Base-by-base conservation (phyloP, 768 basidiomycete genomes). In the Termitomyces sp. region DNA sequence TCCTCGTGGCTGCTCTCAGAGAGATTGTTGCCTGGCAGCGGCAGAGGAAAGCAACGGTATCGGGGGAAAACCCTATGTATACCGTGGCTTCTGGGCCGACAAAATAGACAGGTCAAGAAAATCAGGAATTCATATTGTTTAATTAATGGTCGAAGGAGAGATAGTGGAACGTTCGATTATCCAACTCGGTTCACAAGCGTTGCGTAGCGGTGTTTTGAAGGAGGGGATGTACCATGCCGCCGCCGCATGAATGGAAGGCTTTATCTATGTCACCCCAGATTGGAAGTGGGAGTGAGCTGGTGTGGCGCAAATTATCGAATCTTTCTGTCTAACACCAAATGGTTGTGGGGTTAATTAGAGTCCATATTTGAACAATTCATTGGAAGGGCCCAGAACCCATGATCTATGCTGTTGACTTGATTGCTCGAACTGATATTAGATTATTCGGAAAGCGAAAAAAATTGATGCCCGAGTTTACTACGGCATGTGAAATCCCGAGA, bases 1-100 rank as follows among this genome's bases (percentile, higher is more conserved):
- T 98, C 51, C 56, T 93, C 10, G 84, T 90, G 2, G 84, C 90
- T 1, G 75, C 87, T 11, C 59, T 91, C 22, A 80, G 84, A 65
- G 94, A 96, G 68, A 50, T 89, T n/a, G 64, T 75, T 40, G 80
- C 79, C 0, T 92, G 88, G 88, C 74, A 74, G 54, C 66, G 64
- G 54, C 68, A 77, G 53, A 65, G 67, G 35, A 69, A 62, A 47
- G 52, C 37, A 24, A 21, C 8, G 10, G 24, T 24, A 4, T 49
- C 10, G 19, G 34, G 32, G 14, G 24, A 9, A 2, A 34, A 57
- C 11, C 17, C 21, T 21, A 5, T 14, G 21, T 4, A 17, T 43
- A 32, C 19, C 12, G 3, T 21, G 5, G 7, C 3, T 17, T 10
- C 11, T 40, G 17, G 49, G 28, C 15, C 26, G 17, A 14, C 17